A percentile compares a stretch with the other conserved stretches of the same genome.
Evolutionary conservation across 495 filamentous ascomycete species (phyloP).

Genomic region (Neurospora sp.): DNA sequence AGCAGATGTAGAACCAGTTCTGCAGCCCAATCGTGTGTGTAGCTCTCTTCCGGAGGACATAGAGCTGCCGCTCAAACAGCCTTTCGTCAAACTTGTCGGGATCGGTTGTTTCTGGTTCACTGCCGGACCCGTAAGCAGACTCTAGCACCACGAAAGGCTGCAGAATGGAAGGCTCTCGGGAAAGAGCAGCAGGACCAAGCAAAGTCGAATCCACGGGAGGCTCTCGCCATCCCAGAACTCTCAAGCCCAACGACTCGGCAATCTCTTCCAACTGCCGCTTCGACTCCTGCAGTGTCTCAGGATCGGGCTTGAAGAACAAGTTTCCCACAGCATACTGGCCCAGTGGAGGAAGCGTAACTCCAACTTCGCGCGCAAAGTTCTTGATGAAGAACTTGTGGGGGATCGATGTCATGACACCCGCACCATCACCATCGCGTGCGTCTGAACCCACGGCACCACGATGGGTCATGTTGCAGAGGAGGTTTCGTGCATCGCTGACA

Average conservation of each 20-base stretch:
- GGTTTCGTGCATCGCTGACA: slow-evolving; percentile 92
- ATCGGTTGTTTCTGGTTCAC: slow-evolving; percentile 70
- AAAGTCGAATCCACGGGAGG: slow-evolving; percentile 89
- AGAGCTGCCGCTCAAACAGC: slow-evolving; percentile 87
- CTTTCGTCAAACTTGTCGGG: slow-evolving; percentile 71
- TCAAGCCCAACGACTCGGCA: slow-evolving; percentile 74
- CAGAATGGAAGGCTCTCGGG: slow-evolving; percentile 86
- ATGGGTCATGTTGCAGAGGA: slow-evolving; percentile 99
- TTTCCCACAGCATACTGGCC: slow-evolving; percentile 98
- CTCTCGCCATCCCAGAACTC: slow-evolving; percentile 94
- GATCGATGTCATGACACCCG: slow-evolving; percentile 98
- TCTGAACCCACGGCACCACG: slow-evolving; percentile 96
- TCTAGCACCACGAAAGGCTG: slow-evolving; percentile 92
- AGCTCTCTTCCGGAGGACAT: slow-evolving; percentile 86
- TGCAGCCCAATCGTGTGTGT: slow-evolving; percentile 90
- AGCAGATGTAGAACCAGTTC: slow-evolving; percentile 99
- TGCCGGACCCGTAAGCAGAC: slow-evolving; percentile 78
- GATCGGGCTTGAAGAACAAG: slow-evolving; percentile 95
- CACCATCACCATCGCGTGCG: slow-evolving; percentile 93
- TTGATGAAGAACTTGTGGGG: slow-evolving; percentile 98
- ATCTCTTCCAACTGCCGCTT: slow-evolving; percentile 85
- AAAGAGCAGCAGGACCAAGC: slow-evolving; percentile 85
- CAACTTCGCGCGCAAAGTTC: slow-evolving; percentile 87
- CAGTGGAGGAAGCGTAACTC: slow-evolving; percentile 71
- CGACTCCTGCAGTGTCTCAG: slow-evolving; percentile 77